phyloP scores from a whole-genome alignment of 768 basidiomycete genomes.

The Epithele typhae region DNA sequence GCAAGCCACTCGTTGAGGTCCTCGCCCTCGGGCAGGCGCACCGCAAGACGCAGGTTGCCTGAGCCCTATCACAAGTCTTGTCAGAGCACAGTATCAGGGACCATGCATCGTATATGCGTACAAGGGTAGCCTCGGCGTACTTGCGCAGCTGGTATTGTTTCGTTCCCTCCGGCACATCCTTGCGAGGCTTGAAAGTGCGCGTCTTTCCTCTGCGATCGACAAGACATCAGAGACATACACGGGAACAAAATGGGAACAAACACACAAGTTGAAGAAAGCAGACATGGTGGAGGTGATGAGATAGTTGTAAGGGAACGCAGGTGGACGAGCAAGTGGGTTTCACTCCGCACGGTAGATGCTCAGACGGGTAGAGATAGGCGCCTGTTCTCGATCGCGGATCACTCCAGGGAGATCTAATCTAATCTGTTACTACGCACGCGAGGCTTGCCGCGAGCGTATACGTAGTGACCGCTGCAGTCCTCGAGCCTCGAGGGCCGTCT shows the following conservation, averaged over 20 bases:
- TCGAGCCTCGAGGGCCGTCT: too few relatives aligned
- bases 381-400: neutral
- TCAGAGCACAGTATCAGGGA: too few relatives aligned
- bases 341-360: too few relatives aligned
- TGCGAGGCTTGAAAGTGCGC: conserved; percentile 94
- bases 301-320: too few relatives aligned
- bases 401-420: too few relatives aligned
- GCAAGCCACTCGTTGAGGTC: conserved; percentile 99
- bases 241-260: neutral
- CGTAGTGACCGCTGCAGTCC: too few relatives aligned
- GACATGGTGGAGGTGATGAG: neutral
- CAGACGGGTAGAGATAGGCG: too few relatives aligned
- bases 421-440: too few relatives aligned
- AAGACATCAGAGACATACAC: neutral
- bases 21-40: conserved; percentile 94
- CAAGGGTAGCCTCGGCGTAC: conserved; percentile 94
- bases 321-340: too few relatives aligned
- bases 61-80: conserved; percentile 91
- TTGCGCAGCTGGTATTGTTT: conserved; percentile 98
- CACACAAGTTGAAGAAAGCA: neutral
- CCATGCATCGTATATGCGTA: too few relatives aligned
- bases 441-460: too few relatives aligned
- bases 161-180: conserved; percentile 91
- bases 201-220: conserved; percentile 69
- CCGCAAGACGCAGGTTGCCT: conserved; percentile 89